Evolutionary conservation across 2,329 filamentous ascomycete species (phyloP).

Genomic region (Calonectria honghensis): DNA sequence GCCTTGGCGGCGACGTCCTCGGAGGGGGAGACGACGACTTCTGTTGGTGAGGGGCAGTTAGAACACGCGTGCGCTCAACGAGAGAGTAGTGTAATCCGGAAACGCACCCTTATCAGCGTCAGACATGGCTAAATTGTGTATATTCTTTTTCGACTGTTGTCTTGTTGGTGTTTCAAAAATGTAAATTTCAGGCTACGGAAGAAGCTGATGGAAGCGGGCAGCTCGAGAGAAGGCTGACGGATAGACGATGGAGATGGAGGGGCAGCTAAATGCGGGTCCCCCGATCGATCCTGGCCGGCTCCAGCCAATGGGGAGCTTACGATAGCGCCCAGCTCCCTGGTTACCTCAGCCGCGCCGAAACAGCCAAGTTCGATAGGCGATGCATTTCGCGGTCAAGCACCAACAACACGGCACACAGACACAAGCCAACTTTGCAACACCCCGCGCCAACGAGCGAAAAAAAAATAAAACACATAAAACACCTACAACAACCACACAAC

Average conservation of each 20-base stretch:
- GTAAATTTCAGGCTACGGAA: slow-evolving; percentile 26
- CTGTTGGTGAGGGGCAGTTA: slow-evolving; percentile 57
- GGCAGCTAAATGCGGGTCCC: slow-evolving; percentile 41
- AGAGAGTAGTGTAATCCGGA: background rate
- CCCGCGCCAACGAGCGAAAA: background rate
- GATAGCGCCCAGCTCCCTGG: slow-evolving; percentile 36
- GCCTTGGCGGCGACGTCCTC: slow-evolving; percentile 76
- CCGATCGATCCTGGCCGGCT: slow-evolving; percentile 10
- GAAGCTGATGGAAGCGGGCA: slow-evolving; percentile 42
- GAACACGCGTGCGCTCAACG: background rate
- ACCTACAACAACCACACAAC: background rate
- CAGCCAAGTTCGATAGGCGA: slow-evolving; percentile 10
- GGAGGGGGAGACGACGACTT: slow-evolving; percentile 68
- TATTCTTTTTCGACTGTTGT: background rate
- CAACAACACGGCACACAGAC: slow-evolving; percentile 2
- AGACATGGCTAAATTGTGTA: slow-evolving; percentile 59
- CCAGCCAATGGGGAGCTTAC: slow-evolving; percentile 47
- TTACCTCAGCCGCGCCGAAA: slow-evolving; percentile 53
- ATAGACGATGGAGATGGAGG: slow-evolving; percentile 54
- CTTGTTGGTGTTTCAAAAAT: slow-evolving; percentile 16
- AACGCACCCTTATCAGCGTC: slow-evolving; percentile 65
- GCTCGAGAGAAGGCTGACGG: slow-evolving; percentile 55
- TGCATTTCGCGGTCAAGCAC: slow-evolving; percentile 23
- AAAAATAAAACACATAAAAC: background rate
- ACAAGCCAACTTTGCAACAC: background rate